Evolutionary conservation across 495 filamentous ascomycete genomes (phyloP).

Genomic region (Chlorociboria aeruginascens): DNA sequence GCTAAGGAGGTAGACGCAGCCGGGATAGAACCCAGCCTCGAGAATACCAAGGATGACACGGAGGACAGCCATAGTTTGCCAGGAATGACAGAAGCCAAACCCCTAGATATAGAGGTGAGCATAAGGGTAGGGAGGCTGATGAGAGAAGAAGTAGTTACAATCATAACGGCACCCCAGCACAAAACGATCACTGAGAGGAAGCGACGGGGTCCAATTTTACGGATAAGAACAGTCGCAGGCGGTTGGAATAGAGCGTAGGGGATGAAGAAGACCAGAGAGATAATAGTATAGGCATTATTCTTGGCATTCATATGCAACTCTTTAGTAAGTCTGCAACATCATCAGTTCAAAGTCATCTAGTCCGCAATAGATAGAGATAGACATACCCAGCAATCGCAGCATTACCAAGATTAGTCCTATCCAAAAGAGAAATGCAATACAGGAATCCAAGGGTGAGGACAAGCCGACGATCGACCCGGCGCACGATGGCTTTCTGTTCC

Average conservation of each 20-base stretch:
- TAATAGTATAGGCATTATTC: slow-evolving; percentile 25
- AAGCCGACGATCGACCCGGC: slow-evolving; percentile 48
- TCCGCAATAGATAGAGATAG: neutral
- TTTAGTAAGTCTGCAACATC: slow-evolving; percentile 27
- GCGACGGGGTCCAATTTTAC: slow-evolving; percentile 47
- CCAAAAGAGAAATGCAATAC: slow-evolving; percentile 57
- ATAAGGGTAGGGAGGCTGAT: neutral
- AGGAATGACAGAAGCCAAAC: slow-evolving; percentile 40
- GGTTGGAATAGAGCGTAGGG: slow-evolving; percentile 55
- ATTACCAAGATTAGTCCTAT: slow-evolving; percentile 53
- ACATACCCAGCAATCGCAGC: slow-evolving; percentile 45
- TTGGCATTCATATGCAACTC: slow-evolving; percentile 36
- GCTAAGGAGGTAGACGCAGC: slow-evolving; percentile 48
- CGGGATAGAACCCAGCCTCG: slow-evolving; percentile 55
- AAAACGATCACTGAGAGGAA: slow-evolving; percentile 43
- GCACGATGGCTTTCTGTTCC: slow-evolving; percentile 38
- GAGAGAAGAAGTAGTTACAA: slow-evolving; percentile 22
- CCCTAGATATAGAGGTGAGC: slow-evolving; percentile 1
- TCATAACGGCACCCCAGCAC: slow-evolving; percentile 36
- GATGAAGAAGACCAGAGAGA: slow-evolving; percentile 54
- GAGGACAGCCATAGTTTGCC: slow-evolving; percentile 36
- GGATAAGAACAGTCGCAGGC: slow-evolving; percentile 41
- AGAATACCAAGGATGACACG: slow-evolving; percentile 49
- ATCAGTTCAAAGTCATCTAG: neutral
- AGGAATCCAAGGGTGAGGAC: slow-evolving; percentile 51